phyloP scores from a whole-genome alignment of 2,329 filamentous ascomycete species.

The Zymoseptoria crescenta region DNA sequence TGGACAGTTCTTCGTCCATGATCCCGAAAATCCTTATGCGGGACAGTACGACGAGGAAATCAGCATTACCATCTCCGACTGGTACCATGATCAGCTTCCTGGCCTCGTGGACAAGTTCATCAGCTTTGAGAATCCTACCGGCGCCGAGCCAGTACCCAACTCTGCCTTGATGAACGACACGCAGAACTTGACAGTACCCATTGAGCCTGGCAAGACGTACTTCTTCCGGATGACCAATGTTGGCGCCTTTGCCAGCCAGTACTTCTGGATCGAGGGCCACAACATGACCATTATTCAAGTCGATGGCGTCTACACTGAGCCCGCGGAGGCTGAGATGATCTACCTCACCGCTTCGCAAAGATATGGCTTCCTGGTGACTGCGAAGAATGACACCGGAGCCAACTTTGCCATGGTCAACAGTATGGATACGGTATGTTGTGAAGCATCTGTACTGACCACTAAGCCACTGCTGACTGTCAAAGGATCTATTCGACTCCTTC shows the following conservation, averaged over 20 bases:
- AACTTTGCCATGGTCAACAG: constrained; percentile 54
- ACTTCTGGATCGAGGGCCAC: constrained; percentile 63
- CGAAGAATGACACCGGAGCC: constrained; percentile 47
- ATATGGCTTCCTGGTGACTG: constrained; percentile 58
- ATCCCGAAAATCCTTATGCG: constrained; percentile 45
- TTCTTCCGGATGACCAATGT: constrained; percentile 62
- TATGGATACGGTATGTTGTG: constrained; percentile 37
- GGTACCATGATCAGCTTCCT: constrained; percentile 57
- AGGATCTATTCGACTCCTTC: constrained; percentile 54
- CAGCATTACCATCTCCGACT: constrained; percentile 62
- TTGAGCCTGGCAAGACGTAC: constrained; percentile 51
- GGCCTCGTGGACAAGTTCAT: constrained; percentile 50
- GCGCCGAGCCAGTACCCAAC: constrained; percentile 59
- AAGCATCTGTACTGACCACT: background rate
- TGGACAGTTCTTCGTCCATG: constrained; percentile 59
- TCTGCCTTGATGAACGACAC: constrained; percentile 59
- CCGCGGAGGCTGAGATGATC: constrained; percentile 51
- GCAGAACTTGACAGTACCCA: constrained; percentile 37
- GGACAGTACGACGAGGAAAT: constrained; percentile 53
- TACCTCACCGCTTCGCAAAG: constrained; percentile 64
- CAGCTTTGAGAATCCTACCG: constrained; percentile 46
- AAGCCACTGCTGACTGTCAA: constrained; percentile 14
- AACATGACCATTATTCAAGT: constrained; percentile 59
- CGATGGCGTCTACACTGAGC: constrained; percentile 60
- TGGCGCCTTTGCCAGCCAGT: constrained; percentile 63